These are phyloP conservation scores for Rosa hybrid DNA, from an alignment of 331 rosid species.

Conservation along the genomic window DNA sequence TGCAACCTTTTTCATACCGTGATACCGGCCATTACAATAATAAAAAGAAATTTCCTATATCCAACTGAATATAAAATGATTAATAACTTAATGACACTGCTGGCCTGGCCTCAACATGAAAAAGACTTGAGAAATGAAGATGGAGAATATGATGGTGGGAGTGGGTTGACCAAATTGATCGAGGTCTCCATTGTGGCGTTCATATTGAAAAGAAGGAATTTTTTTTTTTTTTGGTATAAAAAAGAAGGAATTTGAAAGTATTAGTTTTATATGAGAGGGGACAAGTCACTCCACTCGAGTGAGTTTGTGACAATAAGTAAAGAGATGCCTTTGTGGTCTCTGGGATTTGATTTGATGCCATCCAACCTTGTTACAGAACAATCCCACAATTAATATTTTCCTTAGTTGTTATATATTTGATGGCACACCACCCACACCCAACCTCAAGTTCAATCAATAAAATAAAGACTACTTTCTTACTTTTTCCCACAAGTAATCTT, in stretches of 20 bases:
- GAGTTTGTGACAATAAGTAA: slow-evolving; percentile 35
- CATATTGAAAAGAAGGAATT: neutral
- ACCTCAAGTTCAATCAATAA: neutral
- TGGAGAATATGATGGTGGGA: neutral
- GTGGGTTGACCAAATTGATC: slow-evolving; percentile 25
- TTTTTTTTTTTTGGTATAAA: too few relatives aligned
- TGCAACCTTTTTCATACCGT: too few relatives aligned
- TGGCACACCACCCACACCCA: slow-evolving; percentile 3
- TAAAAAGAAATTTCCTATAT: neutral
- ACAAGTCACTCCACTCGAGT: slow-evolving; percentile 45
- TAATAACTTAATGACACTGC: neutral
- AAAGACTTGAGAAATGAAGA: neutral
- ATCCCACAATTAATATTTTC: neutral
- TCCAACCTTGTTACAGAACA: slow-evolving; percentile 9
- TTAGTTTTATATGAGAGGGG: neutral
- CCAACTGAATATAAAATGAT: neutral
- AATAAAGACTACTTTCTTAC: neutral
- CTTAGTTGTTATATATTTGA: neutral
- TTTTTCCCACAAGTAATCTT: neutral
- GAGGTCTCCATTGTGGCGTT: neutral
- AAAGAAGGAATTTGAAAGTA: neutral
- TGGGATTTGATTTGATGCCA: slow-evolving; percentile 38
- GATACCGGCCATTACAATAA: too few relatives aligned
- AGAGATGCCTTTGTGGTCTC: slow-evolving; percentile 51
- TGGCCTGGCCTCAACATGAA: neutral